Percentiles rank a stretch among this genome's conserved stretches.
These are phyloP conservation scores for Epichloe glyceriae DNA, from an alignment of 2,329 filamentous ascomycete genomes.

Conservation along the genomic window DNA sequence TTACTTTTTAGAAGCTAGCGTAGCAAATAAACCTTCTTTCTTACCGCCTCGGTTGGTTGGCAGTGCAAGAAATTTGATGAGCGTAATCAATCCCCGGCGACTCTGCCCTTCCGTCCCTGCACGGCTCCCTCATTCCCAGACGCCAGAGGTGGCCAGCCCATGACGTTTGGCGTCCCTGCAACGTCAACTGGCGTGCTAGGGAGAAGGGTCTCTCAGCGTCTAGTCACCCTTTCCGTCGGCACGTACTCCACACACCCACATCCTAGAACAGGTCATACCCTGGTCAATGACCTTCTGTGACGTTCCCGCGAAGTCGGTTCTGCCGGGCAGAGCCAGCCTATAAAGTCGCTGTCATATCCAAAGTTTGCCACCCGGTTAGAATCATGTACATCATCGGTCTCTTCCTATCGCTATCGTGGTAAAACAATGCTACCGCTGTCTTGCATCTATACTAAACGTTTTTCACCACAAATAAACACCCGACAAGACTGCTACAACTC, in stretches of 20 bases:
- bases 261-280: conserved; percentile 1
- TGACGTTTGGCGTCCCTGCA: not conserved
- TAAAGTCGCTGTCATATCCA: conserved; percentile 4
- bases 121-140: not conserved
- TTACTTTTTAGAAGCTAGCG: too few relatives aligned
- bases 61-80: not conserved
- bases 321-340: conserved; percentile 4
- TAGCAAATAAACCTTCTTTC: too few relatives aligned
- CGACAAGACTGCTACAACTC: not conserved
- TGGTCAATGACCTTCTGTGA: conserved; percentile 6
- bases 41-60: too few relatives aligned
- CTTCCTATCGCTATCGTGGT: not conserved
- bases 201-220: not conserved
- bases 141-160: not conserved
- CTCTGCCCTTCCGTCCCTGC: not conserved
- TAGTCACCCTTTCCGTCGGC: not conserved
- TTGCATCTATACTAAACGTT: not conserved
- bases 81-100: not conserved
- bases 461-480: not conserved
- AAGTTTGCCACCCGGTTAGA: conserved; percentile 2
- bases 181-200: not conserved
- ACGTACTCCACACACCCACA: not conserved
- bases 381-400: not conserved
- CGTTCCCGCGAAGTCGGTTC: conserved; percentile 6
- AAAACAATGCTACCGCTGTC: not conserved